These are phyloP conservation scores for Rhodotorula sp. DNA, from an alignment of 1,284 basidiomycete species.

Conservation along the genomic window DNA sequence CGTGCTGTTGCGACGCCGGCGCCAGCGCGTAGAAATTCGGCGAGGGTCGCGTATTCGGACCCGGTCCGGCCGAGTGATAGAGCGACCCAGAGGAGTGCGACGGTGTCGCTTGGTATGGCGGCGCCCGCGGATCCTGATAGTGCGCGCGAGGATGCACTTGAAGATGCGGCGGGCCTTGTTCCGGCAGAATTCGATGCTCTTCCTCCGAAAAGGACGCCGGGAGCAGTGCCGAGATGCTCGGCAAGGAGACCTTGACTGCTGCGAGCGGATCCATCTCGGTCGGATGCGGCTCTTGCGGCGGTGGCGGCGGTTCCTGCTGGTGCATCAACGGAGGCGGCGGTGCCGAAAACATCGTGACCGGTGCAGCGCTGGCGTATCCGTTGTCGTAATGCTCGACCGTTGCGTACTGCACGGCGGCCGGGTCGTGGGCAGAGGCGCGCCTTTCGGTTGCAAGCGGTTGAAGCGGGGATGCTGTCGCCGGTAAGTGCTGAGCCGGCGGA, in stretches of 20 bases:
- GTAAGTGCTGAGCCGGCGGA: background rate
- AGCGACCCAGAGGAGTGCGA: background rate
- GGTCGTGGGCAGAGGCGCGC: background rate
- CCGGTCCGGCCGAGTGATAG: too few relatives aligned
- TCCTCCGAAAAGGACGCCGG: conserved; percentile 13
- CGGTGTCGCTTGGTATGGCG: conserved; percentile 1
- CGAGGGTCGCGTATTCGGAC: background rate
- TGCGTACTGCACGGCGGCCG: background rate
- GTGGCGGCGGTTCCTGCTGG: background rate
- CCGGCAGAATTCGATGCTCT: background rate
- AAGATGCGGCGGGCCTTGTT: background rate
- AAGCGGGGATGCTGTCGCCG: background rate
- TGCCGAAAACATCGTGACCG: too few relatives aligned
- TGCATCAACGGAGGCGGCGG: background rate
- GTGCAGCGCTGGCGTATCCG: too few relatives aligned
- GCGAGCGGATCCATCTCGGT: background rate
- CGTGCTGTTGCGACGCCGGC: too few relatives aligned
- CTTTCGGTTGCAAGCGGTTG: too few relatives aligned
- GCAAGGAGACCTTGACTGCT: conserved; percentile 23
- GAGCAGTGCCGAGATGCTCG: conserved; percentile 28
- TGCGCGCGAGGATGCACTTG: background rate
- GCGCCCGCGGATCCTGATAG: background rate
- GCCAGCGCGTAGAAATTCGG: too few relatives aligned
- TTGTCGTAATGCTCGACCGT: too few relatives aligned
- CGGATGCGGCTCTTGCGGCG: conserved; percentile 1